These are phyloP conservation scores for Delitschia confertaspora DNA, from an alignment of 495 filamentous ascomycete species.

Conservation along the genomic window DNA sequence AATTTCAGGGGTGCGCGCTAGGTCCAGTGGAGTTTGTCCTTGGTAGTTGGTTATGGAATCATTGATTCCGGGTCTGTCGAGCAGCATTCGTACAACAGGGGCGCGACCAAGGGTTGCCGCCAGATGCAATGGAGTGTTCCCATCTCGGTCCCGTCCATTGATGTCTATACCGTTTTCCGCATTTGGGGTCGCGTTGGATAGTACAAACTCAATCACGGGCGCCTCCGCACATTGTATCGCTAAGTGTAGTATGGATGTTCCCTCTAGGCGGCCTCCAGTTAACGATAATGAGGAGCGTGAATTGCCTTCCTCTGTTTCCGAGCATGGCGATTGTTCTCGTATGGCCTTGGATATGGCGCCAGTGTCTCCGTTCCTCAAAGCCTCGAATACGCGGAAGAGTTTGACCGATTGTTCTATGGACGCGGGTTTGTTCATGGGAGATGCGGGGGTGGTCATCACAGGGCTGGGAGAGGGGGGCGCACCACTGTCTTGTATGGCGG, in stretches of 20 bases:
- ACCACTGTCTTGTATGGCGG: constrained; percentile 13
- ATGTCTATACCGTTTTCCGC: constrained; percentile 57
- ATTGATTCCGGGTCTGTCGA: constrained; percentile 73
- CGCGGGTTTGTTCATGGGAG: constrained; percentile 35
- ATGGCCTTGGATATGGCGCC: constrained; percentile 83
- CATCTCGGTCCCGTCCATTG: constrained; percentile 83
- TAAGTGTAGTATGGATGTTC: constrained; percentile 82
- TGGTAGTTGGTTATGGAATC: constrained; percentile 86
- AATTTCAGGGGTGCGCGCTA: constrained; percentile 84
- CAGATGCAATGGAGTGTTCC: constrained; percentile 86
- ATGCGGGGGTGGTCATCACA: constrained; percentile 21
- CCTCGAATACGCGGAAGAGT: constrained; percentile 89
- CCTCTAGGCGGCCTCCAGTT: constrained; percentile 47
- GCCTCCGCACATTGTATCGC: constrained; percentile 95
- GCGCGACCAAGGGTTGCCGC: constrained; percentile 73
- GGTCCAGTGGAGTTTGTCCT: constrained; percentile 76
- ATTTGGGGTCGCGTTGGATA: constrained; percentile 50
- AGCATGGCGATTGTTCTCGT: constrained; percentile 47
- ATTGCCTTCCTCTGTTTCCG: constrained; percentile 43
- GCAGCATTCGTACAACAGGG: constrained; percentile 67
- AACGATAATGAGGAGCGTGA: constrained; percentile 46
- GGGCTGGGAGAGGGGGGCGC: constrained; percentile 16
- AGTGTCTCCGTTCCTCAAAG: constrained; percentile 80
- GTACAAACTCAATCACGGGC: constrained; percentile 89
- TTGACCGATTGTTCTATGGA: constrained; percentile 90